Conservation (phyloP, 495 filamentous ascomycete genomes). For the Penicillium waksmanii region DNA sequence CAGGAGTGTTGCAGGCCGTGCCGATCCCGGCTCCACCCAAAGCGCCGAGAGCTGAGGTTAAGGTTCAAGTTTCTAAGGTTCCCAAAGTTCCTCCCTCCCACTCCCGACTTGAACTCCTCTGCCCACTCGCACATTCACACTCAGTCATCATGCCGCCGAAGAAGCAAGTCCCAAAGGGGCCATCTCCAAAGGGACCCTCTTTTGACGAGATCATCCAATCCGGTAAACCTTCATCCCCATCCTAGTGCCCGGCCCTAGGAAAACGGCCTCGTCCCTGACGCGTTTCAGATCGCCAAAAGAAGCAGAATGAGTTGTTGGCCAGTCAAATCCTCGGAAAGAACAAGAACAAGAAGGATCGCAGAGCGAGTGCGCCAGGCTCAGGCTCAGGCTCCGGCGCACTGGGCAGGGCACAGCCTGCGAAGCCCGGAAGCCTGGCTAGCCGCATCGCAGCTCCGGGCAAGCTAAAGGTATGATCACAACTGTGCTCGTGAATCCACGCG, state of each 20-base stretch:
- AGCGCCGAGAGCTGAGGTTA: too few relatives aligned
- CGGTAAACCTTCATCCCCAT: constrained; percentile 42
- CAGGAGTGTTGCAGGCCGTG: too few relatives aligned
- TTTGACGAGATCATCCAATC: constrained; percentile 70
- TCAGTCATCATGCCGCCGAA: not conserved
- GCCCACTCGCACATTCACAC: too few relatives aligned
- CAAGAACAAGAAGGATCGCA: constrained; percentile 39
- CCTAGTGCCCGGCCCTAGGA: not conserved
- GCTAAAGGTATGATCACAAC: not conserved
- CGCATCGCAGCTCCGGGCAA: constrained; percentile 63
- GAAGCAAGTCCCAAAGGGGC: not conserved
- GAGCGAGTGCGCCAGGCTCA: constrained; percentile 57
- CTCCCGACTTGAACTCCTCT: too few relatives aligned
- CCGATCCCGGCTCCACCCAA: too few relatives aligned
- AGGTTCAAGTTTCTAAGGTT: too few relatives aligned
- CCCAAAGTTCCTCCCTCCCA: too few relatives aligned
- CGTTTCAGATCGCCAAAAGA: constrained; percentile 64
- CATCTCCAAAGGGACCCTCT: constrained; percentile 29
- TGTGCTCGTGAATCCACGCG: not conserved
- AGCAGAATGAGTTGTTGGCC: constrained; percentile 72
- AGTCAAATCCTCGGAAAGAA: constrained; percentile 69
- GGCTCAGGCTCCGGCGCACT: constrained; percentile 40
- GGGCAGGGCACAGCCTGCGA: constrained; percentile 50
- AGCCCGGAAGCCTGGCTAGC: constrained; percentile 65
- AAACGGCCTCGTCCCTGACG: constrained; percentile 13